Evolutionary conservation across 805 yeast species (phyloP), one percentile per base, ranked within the genome.

Genomic region (Saccharomycopsis malanga): DNA sequence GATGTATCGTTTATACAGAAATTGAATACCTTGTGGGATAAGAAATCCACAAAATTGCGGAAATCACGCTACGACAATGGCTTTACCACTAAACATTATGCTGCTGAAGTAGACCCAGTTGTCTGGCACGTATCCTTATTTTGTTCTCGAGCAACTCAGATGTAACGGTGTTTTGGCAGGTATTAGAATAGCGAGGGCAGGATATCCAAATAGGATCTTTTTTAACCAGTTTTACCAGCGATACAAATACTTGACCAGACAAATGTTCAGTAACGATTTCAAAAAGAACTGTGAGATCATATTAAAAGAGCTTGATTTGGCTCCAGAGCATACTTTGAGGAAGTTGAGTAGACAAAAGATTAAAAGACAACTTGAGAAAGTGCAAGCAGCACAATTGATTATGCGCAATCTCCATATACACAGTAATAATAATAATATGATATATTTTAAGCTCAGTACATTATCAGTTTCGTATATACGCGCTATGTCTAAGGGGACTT

Each of bases 161-260:
- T 93, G 98, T 60, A 93, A 93, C 60, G 99, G 99, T 74, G 99
- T 93, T 14, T 67, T 93, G 44, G 99, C 93, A 70, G 99, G 99
- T 52, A 93, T 93, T 25, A 75, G 98, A 63, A 93, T 93, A 50
- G 96, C 98, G 0, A 76, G 99, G 54, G 87, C 96, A 6, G 99
- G 99, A 2, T 93, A 83, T 63, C 99, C 99, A 4, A 93, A 93
- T 63, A 76, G 96, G 54, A 78, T 91, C 60, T 77, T 81, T 24
- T 91, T 89, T 63, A 76, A 80, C 39, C 91, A 87, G 41, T 93
- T 93, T 65, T 77, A 74, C 44, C 72, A 69, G 34, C 73, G 96
- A 45, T 93, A 93, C 61, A 75, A 76, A 25, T 75, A 89, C n/a
- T 67, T 93, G 22, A 72, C 79, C 5, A 67, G 71, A 14, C 73